Base-by-base conservation (phyloP, 208 protist genomes). In the Vickermania spadyakhi region DNA sequence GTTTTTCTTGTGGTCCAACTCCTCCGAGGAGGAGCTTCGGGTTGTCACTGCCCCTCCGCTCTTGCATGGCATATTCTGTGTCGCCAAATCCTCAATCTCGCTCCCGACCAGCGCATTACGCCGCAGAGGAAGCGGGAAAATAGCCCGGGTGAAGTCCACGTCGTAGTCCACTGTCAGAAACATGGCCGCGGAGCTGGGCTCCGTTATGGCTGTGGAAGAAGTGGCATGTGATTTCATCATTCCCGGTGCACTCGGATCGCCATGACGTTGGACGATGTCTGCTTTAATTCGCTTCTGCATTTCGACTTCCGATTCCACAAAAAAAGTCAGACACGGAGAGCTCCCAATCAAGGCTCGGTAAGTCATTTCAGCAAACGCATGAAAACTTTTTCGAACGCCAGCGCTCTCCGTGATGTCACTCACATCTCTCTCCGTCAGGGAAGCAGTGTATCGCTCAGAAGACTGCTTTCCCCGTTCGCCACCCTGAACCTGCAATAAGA, bases 81-180 rank as follows among this genome's bases (percentile, higher is more conserved):
- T 41, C 3, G 25, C 28, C 53, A 62, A 31, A n/a, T 26, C 14
- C 22, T 26, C 31, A 2, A 67, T 28, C 31, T 49, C 26, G n/a
- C 52, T 11, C 2, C 5, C 28, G n/a, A 30, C 2, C 52, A 29
- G 23, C 13, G 58, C 1, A 11, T 31, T 18, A 31, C 65, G 56
- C 36, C 65, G 28, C 28, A 94, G 75, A 0, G 87, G 81, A 28
- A 94, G 76, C 27, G 84, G 78, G 49, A 94, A 94, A 14, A 91
- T 68, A 2, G 87, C 87, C 11, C 84, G 81, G 0, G 87, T 94
- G 70, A 89, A 94, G 64, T 94, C 83, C 14, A 94, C 87, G 60
- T 89, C 73, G 63, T 94, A 94, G 74, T 91, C 83, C 0, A 94
- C 28, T 0, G 81, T 91, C 28, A 94, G 69, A 60, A 91, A 86